Base-by-base conservation (phyloP, 1,139 yeast genomes). In the Taphrina pruni region DNA sequence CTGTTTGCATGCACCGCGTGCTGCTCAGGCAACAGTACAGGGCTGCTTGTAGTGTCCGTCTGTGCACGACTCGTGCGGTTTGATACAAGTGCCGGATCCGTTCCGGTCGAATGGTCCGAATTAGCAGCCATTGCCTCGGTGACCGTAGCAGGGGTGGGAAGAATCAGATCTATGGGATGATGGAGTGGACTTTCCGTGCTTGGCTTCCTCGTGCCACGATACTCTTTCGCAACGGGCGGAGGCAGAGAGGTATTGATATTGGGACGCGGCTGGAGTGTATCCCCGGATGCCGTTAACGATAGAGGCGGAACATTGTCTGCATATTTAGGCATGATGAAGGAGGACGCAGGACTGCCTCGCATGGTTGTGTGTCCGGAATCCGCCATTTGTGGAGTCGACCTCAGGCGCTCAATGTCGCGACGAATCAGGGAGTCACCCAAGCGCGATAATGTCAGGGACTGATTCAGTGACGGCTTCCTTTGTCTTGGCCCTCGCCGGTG, bases 301-400 rank as follows among this genome's bases (percentile, higher is more conserved):
- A 45, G 39, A 2, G 51, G 62, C 9, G 46, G 39, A 1, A 45
- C 39, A 26, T 26, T 58, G n/a, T 64, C 67, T 14, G 26, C 35
- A 38, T 64, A 64, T 20, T 51, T 48, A 4, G 67, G 67, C 61
- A 64, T 55, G 46, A 64, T 64, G 50, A 64, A 64, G 20, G 67
- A 64, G 17, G 39, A 39, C 12, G 61, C 55, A n/a, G 67, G 67
- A 45, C 61, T 54, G 20, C 43, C 35, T n/a, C 67, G 54, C 54
- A 64, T 46, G 12, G 67, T 55, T 6, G 55, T 54, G 14, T n/a
- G 61, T 20, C 67, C 67, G 3, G 61, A 54, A 20, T 64, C 61
- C 9, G 56, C 17, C 39, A 62, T 35, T 12, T 45, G 52, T 6
- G 62, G 62, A 6, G 67, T 56, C 21, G 36, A 35, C 35, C 67